These are phyloP conservation scores for Candida ovalis DNA, from an alignment of 805 yeast genomes.

Conservation along the genomic window DNA sequence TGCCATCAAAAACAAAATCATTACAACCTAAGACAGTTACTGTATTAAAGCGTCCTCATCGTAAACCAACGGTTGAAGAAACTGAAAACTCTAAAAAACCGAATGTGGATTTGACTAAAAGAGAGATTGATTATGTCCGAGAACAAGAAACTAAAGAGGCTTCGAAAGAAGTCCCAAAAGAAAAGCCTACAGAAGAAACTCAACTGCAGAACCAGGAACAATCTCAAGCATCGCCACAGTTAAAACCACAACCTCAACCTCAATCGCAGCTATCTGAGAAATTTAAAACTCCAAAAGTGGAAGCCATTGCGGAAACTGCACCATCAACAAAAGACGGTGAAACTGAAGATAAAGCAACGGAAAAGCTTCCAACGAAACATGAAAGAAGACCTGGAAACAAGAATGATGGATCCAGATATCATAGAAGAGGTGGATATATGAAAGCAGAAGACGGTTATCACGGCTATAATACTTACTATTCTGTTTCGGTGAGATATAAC, in stretches of 20 bases:
- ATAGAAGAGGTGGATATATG: not conserved
- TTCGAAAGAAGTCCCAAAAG: not conserved
- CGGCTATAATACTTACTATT: conserved; percentile 3
- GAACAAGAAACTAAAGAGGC: conserved; percentile 6
- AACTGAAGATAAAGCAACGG: not conserved
- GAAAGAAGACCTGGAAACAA: not conserved
- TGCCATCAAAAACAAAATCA: not conserved
- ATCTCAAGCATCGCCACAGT: too few relatives aligned
- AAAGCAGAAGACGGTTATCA: not conserved
- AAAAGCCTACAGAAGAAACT: not conserved
- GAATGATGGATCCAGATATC: not conserved
- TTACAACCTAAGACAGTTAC: not conserved
- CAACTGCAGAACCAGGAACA: not conserved
- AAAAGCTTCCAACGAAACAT: not conserved
- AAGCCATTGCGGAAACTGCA: not conserved
- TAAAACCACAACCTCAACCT: not conserved
- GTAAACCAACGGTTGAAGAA: not conserved
- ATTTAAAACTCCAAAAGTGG: not conserved
- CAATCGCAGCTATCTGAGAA: not conserved
- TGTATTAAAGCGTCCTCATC: conserved; percentile 1
- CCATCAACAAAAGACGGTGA: not conserved
- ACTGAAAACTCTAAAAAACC: not conserved
- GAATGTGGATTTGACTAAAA: conserved; percentile 1
- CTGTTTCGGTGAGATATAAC: conserved; percentile 9
- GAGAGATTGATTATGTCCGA: not conserved